Evolutionary conservation across 2,329 filamentous ascomycete genomes (phyloP), one percentile per base, ranked within the genome.

Genomic region (Alternaria brassicae): DNA sequence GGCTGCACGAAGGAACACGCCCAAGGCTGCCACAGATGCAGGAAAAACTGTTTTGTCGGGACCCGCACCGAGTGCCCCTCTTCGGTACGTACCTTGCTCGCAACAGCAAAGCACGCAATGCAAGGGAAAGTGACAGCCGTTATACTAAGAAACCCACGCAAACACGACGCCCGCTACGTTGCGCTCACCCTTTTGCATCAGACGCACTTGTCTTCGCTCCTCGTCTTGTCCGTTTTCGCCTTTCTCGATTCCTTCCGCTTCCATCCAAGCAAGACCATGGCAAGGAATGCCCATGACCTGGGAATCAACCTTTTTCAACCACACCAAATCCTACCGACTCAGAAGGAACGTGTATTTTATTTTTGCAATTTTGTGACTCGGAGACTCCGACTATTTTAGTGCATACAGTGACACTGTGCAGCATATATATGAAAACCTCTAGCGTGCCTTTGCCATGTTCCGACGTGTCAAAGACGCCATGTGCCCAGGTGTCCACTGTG

Each of bases 21-120:
- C 25, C 49, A 41, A 52, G 49, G 49, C 49, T 52, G 49, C 49
- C 44, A 30, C 44, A 47, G 36, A 48, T 32, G 44, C 44, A 48
- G 36, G 44, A 48, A 48, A 48, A 48, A 48, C 44, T 48, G 44
- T 48, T 48, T 32, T 32, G 32, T 32, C 19, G 36, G 44, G 37
- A 48, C 44, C 44, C 44, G 44, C 44, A 48, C 30, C 44, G 19
- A 28, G 30, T 32, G 28, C 44, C 44, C 32, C 44, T 48, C 44
- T 34, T 48, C 19, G 28, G 37, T 23, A 34, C 19, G 44, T 32
- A 48, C 44, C 28, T 23, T 36, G 19, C 19, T 23, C 44, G 36
- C 28, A 47, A 47, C 44, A 30, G 36, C 44, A 47, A 47, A 47
- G 44, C 44, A 32, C 44, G 44, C 28, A 34, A 25, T 19, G 36